Evolutionary conservation across 768 basidiomycete species (phyloP).

Genomic region (Auricularia auricula-judae): DNA sequence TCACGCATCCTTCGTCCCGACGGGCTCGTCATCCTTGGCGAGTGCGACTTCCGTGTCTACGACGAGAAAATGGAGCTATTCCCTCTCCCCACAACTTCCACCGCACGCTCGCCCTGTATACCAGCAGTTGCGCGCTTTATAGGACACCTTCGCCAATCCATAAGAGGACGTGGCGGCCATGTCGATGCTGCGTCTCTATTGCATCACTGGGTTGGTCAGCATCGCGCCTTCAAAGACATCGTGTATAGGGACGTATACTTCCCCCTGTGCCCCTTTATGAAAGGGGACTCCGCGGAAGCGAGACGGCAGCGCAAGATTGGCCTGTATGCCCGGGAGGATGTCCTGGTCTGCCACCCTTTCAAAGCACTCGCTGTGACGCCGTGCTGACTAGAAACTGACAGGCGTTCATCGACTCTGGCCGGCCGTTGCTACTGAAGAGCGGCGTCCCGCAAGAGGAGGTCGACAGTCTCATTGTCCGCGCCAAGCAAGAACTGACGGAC

Average conservation of each 20-base stretch:
- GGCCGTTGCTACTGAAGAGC: conserved; percentile 56
- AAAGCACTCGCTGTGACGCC: neutral
- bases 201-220: conserved; percentile 39
- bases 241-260: conserved; percentile 52
- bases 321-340: conserved; percentile 3
- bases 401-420: conserved; percentile 54
- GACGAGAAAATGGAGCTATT: conserved; percentile 25
- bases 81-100: neutral
- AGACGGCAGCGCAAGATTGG: conserved; percentile 17
- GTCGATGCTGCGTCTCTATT: conserved; percentile 51
- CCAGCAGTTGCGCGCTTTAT: conserved; percentile 43
- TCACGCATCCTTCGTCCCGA: conserved; percentile 55
- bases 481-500: conserved; percentile 40
- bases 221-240: conserved; percentile 48
- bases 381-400: conserved; percentile 16
- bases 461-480: conserved; percentile 40
- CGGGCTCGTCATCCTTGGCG: conserved; percentile 54
- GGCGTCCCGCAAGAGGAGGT: conserved; percentile 46
- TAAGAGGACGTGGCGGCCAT: conserved; percentile 45
- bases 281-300: conserved; percentile 45
- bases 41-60: conserved; percentile 61
- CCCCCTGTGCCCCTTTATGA: conserved; percentile 39
- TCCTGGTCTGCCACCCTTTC: neutral
- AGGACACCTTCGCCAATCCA: conserved; percentile 40
- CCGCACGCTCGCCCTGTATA: neutral